Evolutionary conservation across 2,329 filamentous ascomycete genomes (phyloP), one percentile per base, ranked within the genome.

Genomic region (Xylaria hypoxylon): DNA sequence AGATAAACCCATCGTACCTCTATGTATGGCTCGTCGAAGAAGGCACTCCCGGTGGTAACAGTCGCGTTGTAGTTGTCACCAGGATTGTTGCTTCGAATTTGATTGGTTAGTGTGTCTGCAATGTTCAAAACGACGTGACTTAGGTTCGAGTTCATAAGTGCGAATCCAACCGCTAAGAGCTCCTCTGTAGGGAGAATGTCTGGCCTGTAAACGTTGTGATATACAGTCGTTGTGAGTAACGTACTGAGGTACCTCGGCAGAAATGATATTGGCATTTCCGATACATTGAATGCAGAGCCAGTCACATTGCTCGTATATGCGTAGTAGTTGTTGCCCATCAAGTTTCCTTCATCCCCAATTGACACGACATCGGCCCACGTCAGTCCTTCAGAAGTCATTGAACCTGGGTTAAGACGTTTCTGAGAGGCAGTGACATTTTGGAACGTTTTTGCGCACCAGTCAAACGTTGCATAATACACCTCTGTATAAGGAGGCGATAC

Each of bases 11-110:
- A 69, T 15, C 62, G 62, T 5, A 72, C 65, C 31, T 68, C 59
- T 48, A 71, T 69, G 33, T 71, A 70, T 15, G 70, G 68, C 59
- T 69, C 70, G 13, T 67, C 47, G 56, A 65, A 67, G 28, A 65
- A 64, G 8, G 69, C 69, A 3, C 13, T 26, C 2, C 68, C 69
- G 1, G 22, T 26, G 11, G 53, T 35, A 7, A 11, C 52, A 2
- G 69, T 62, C 10, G 69, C 59, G 24, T 67, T 65, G 17, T 50
- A 31, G 51, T 71, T 73, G 55, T 71, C 69, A 11, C 70, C 68
- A 3, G 60, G 62, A 13, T 69, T 42, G 19, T 63, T 62, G 26
- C 62, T 67, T 24, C 66, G 53, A 17, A 68, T 57, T 28, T 66
- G 59, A 28, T 69, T 63, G 8, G 59, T 67, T 15, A 67, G 40